phyloP scores from a whole-genome alignment of 2,329 filamentous ascomycete species.

The Aureobasidium mangrovei region DNA sequence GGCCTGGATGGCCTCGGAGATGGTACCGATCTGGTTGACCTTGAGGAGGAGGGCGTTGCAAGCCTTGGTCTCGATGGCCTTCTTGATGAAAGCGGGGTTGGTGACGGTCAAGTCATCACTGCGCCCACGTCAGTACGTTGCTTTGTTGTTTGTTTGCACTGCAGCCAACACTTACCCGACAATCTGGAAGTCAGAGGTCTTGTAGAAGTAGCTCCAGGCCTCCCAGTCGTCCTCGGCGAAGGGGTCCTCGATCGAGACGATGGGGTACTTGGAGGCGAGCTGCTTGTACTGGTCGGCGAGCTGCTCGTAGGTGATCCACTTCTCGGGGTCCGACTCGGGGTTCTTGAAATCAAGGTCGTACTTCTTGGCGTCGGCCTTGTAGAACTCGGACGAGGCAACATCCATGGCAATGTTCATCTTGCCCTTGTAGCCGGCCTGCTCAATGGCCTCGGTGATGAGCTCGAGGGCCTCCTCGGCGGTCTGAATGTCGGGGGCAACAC shows the following conservation, averaged over 20 bases:
- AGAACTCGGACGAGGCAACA: slow-evolving; percentile 98
- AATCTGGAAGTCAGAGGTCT: slow-evolving; percentile 96
- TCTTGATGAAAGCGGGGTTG: slow-evolving; percentile 98
- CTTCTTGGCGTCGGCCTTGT: slow-evolving; percentile 93
- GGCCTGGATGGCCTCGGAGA: slow-evolving; percentile 97
- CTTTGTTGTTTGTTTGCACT: background rate
- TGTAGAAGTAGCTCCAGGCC: slow-evolving; percentile 99
- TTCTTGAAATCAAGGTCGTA: slow-evolving; percentile 99
- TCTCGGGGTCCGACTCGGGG: slow-evolving; percentile 86
- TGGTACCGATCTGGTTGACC: slow-evolving; percentile 99
- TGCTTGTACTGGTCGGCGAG: slow-evolving; percentile 85
- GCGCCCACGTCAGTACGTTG: slow-evolving; percentile 11
- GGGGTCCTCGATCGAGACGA: slow-evolving; percentile 97
- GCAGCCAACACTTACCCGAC: slow-evolving; percentile 52
- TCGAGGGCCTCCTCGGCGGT: slow-evolving; percentile 93
- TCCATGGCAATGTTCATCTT: slow-evolving; percentile 99
- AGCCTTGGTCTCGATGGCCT: slow-evolving; percentile 97
- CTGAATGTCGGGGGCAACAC: slow-evolving; percentile 98
- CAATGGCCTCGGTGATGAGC: slow-evolving; percentile 89
- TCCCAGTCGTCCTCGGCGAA: slow-evolving; percentile 99
- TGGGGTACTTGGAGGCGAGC: slow-evolving; percentile 90
- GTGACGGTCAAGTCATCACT: slow-evolving; percentile 97
- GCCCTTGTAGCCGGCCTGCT: slow-evolving; percentile 90
- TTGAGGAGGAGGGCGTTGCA: slow-evolving; percentile 97
- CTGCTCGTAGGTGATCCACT: slow-evolving; percentile 99